Evolutionary conservation across 352 stramenopile genomes (phyloP).

Genomic region (Phytophthora tentaculata): DNA sequence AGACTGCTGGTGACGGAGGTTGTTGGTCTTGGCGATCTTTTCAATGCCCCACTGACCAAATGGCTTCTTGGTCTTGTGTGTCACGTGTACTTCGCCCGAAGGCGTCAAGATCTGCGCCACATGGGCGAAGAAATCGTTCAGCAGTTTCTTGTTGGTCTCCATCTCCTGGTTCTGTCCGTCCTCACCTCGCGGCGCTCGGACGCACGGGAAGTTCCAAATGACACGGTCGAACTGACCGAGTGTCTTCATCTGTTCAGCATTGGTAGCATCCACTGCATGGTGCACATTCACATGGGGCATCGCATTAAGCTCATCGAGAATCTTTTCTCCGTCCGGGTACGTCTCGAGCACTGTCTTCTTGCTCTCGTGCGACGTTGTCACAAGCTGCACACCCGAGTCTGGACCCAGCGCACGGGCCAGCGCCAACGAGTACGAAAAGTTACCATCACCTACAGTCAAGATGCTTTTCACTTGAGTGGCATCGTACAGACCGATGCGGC

Average conservation of each 20-base stretch:
- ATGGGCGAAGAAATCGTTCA: constrained; percentile 90
- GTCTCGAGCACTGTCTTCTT: constrained; percentile 84
- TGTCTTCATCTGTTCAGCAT: constrained; percentile 73
- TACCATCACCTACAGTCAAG: constrained; percentile 95
- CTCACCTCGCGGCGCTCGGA: constrained; percentile 87
- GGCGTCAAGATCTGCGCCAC: constrained; percentile 51
- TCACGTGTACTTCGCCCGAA: constrained; percentile 92
- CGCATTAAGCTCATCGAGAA: constrained; percentile 71
- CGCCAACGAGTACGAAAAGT: constrained; percentile 96
- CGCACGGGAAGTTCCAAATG: constrained; percentile 97
- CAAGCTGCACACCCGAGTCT: constrained; percentile 52
- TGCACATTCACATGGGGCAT: constrained; percentile 72
- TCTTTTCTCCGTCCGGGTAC: constrained; percentile 90
- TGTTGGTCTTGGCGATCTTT: constrained; percentile 56
- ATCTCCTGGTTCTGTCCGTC: constrained; percentile 98
- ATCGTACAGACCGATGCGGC: constrained; percentile 67
- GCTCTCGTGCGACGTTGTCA: constrained; percentile 94
- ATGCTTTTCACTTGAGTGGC: constrained; percentile 55
- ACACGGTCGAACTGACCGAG: constrained; percentile 90
- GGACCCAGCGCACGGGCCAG: constrained; percentile 68
- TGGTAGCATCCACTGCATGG: constrained; percentile 93
- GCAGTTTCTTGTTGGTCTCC: constrained; percentile 94
- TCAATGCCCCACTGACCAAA: constrained; percentile 90
- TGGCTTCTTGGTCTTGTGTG: constrained; percentile 96
- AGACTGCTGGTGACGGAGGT: constrained; percentile 64